Evolutionary conservation across 2,329 filamentous ascomycete species (phyloP), one percentile per base, ranked within the genome.

Genomic region (Coniosporium tulheliwenetii): DNA sequence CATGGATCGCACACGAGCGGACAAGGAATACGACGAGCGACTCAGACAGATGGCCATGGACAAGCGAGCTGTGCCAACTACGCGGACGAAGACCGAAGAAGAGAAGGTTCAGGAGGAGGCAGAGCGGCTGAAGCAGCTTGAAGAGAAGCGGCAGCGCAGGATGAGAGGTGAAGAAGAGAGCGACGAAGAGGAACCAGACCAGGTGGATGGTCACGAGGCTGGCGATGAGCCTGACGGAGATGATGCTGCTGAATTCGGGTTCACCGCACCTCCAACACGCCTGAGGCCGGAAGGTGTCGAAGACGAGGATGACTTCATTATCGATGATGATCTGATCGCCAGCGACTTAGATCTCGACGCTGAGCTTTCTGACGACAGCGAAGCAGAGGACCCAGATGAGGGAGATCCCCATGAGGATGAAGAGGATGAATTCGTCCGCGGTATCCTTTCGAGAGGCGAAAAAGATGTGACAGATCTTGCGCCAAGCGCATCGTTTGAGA

Each of bases 241-340:
- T 44, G 74, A 81, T 52, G 75, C 75, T 10, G 70, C 66, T 38
- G 66, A 69, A 39, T 80, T 79, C 52, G 76, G 76, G 1, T 60
- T 80, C n/a, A 76, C 74, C 7, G 71, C 70, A 3, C 67, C 71
- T 9, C 71, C 80, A 43, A 59, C 53, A 36, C 51, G 52, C 19
- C 53, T 52, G 34, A 46, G 56, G 54, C 48, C 56, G 47, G 45
- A 53, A 41, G 49, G 60, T 48, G 43, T 93, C 30, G 86, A 94
- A 48, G 89, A 95, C 50, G 89, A 96, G 55, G 89, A 96, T 51
- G 85, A 95, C 50, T 96, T 96, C 52, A 57, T 89, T 19, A 78
- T 95, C 45, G 89, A 96, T 44, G 84, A 91, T 46, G 81, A 93
- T 53, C 70, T 96, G 12, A 73, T 95, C 30, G 86, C 86, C 10